Percentiles rank a stretch among this genome's conserved stretches.
phyloP scores from a whole-genome alignment of 805 yeast genomes.

The Ogataea degrootiae region DNA sequence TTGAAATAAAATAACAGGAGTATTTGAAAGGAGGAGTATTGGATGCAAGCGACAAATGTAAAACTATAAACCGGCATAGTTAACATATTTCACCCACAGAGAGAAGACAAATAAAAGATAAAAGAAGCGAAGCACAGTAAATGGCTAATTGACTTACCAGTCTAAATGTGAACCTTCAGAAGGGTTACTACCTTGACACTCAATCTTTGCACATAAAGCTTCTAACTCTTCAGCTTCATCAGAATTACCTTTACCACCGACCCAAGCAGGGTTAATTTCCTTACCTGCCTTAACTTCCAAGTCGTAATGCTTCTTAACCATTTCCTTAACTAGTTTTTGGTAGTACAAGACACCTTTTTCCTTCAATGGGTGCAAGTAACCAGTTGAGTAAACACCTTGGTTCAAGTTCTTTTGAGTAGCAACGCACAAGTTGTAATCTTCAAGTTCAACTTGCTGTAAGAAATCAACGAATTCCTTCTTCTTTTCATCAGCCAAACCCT shows the following conservation, averaged over 20 bases:
- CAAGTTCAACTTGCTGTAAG: conserved; percentile 57
- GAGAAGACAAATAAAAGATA: not conserved
- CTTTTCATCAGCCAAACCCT: conserved; percentile 46
- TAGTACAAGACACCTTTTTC: conserved; percentile 57
- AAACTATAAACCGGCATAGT: not conserved
- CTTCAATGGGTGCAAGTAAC: conserved; percentile 54
- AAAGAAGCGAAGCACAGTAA: not conserved
- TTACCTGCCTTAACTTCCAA: conserved; percentile 41
- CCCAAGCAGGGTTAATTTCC: conserved; percentile 48
- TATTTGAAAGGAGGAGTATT: too few relatives aligned
- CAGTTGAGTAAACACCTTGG: conserved; percentile 56
- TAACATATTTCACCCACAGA: not conserved
- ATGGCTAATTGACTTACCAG: conserved; percentile 15
- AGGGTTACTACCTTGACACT: conserved; percentile 43
- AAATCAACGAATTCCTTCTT: conserved; percentile 62
- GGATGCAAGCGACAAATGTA: not conserved
- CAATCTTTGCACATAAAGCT: conserved; percentile 43
- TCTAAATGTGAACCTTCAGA: conserved; percentile 25
- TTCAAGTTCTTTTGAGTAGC: conserved; percentile 57
- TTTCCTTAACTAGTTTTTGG: conserved; percentile 49
- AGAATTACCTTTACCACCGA: conserved; percentile 35
- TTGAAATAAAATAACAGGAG: too few relatives aligned
- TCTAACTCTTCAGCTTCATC: conserved; percentile 47
- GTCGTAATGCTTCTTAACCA: conserved; percentile 52
- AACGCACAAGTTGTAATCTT: conserved; percentile 56